Percentiles rank a stretch among this genome's conserved stretches.
Evolutionary conservation across 1,284 basidiomycete genomes (phyloP).

Genomic region (Apiotrichum gamsii): DNA sequence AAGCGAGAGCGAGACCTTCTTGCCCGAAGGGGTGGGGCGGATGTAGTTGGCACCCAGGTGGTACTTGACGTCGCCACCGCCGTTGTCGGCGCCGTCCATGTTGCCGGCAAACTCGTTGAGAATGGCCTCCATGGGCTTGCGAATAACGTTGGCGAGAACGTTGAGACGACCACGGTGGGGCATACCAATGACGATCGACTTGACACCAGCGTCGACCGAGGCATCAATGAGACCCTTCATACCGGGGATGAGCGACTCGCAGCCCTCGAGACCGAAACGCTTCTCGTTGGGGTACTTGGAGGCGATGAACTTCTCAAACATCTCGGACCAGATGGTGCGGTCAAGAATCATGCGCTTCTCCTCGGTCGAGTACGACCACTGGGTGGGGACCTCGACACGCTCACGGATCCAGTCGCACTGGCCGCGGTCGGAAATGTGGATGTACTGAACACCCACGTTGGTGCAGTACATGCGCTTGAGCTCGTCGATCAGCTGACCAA

Average conservation of each 20-base stretch:
- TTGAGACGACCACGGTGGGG: conserved; percentile 98
- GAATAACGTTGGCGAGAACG: conserved; percentile 95
- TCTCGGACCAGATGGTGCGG: conserved; percentile 98
- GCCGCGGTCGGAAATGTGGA: conserved; percentile 97
- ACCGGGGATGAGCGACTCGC: conserved; percentile 94
- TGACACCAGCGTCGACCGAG: conserved; percentile 92
- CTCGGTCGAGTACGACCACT: conserved; percentile 97
- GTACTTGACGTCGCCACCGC: conserved; percentile 98
- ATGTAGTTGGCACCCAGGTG: conserved; percentile 99
- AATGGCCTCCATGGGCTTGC: conserved; percentile 97
- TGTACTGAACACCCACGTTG: conserved; percentile 91
- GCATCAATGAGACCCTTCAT: conserved; percentile 99
- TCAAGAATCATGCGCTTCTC: conserved; percentile 99
- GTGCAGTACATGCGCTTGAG: conserved; percentile 96
- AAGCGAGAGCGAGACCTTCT: conserved; percentile 93
- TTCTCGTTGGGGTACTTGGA: conserved; percentile 99
- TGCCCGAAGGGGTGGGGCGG: conserved; percentile 93
- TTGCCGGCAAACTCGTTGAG: conserved; percentile 82
- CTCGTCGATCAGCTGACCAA: conserved; percentile 87
- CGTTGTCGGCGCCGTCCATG: conserved; percentile 66
- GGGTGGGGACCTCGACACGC: conserved; percentile 90
- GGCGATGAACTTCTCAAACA: conserved; percentile 97
- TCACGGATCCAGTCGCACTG: conserved; percentile 99
- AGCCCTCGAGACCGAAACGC: conserved; percentile 97
- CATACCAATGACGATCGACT: conserved; percentile 97